Evolutionary conservation across 371 early-diverging fungal genomes (phyloP), one percentile per base, ranked within the genome.

Genomic region (Syncephalastrum racemosum): DNA sequence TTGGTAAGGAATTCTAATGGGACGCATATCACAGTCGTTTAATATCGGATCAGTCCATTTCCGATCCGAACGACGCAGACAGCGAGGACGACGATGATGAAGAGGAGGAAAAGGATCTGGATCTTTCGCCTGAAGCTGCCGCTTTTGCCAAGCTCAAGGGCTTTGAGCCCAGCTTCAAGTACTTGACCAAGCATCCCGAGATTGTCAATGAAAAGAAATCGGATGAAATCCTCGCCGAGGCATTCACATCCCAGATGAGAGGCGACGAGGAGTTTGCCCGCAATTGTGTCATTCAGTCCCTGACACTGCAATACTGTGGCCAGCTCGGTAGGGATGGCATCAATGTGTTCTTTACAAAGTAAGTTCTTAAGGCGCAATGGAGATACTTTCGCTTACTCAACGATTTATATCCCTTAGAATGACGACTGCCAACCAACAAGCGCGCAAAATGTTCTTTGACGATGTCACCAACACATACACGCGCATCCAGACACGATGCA

Each of bases 221-320:
- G 4, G 95, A 96, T 69, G 85, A 93, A 67, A 87, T 96, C 45
- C 72, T 96, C 54, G 93, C 91, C 0, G 86, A 91, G 48, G 97
- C 93, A 8, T 95, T 96, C 60, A 82, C 86, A 20, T 69, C 81
- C 15, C 87, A 93, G 63, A 82, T 95, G 51, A 77, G 80, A 8
- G 92, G 91, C 16, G 74, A 90, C 10, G 73, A 75, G 36, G 66
- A 71, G 8, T 77, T 81, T 46, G 87, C 94, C n/a, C 78, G 80
- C 58, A 86, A 84, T 43, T 90, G 86, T 59, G 92, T 95, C 13
- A 82, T 82, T 58, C 95, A 95, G 70, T 81, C 89, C 2, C 73
- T 93, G 58, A 75, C 92, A 10, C 69, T 96, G 55, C 90, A 91
- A 56, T 95, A 95, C 61, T 90, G 90, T 59, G 84, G 84, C 8